A percentile compares a stretch with the other conserved stretches of the same genome.
Conservation (phyloP, 1,284 basidiomycete genomes). For the Blastosporella zonata region DNA sequence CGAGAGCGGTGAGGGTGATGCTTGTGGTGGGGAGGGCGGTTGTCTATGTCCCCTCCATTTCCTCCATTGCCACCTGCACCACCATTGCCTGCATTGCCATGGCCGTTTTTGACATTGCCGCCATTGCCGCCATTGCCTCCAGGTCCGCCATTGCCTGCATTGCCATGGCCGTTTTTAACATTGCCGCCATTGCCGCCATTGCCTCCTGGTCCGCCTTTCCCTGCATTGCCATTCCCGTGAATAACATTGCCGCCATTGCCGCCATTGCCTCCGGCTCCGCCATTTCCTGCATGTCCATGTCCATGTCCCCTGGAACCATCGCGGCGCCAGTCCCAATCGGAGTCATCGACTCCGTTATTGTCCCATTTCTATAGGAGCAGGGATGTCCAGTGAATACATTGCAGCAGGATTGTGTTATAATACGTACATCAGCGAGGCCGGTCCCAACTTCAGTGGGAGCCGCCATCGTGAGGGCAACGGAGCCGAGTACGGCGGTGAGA, state of each 20-base stretch:
- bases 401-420: neutral
- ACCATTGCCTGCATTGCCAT: neutral
- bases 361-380: neutral
- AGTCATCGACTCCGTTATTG: neutral
- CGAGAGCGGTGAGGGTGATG: too few relatives aligned
- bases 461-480: conserved; percentile 2
- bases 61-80: neutral
- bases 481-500: conserved; percentile 4
- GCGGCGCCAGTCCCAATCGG: neutral
- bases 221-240: neutral
- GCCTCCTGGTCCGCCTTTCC: neutral
- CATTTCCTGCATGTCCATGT: neutral
- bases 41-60: too few relatives aligned
- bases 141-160: neutral
- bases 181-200: conserved; percentile 1
- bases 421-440: neutral
- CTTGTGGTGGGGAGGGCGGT: too few relatives aligned
- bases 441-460: neutral
- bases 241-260: conserved; percentile 2
- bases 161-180: neutral
- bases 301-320: too few relatives aligned
- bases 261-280: neutral
- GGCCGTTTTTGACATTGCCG: neutral
- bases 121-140: neutral
- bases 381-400: neutral